These are phyloP conservation scores for Hirsutella rhossiliensis DNA, from an alignment of 2,329 filamentous ascomycete genomes.

Conservation along the genomic window DNA sequence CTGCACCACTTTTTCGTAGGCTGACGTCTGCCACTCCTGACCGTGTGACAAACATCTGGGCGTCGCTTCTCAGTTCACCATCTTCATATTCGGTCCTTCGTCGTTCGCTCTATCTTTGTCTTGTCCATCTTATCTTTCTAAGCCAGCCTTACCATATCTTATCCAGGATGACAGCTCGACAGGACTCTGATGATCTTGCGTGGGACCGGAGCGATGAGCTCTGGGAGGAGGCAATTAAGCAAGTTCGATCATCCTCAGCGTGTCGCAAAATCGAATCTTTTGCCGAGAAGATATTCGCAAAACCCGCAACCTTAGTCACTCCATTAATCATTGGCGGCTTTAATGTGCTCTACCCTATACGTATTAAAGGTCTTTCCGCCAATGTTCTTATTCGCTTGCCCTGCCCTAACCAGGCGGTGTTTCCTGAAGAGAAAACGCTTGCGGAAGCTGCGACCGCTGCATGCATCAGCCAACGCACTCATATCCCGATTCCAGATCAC, in stretches of 20 bases:
- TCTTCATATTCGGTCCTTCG: too few relatives aligned
- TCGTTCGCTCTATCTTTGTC: too few relatives aligned
- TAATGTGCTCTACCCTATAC: neutral
- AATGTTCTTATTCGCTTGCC: neutral
- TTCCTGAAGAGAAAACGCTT: neutral
- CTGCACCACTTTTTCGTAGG: too few relatives aligned
- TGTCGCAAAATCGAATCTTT: conserved; percentile 11
- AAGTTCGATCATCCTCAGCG: conserved; percentile 7
- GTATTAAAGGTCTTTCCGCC: neutral
- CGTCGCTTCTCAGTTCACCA: too few relatives aligned
- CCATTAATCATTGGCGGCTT: conserved; percentile 8
- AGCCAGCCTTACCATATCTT: neutral
- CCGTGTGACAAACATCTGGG: too few relatives aligned
- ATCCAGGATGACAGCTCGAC: conserved; percentile 10
- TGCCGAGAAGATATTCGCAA: conserved; percentile 7
- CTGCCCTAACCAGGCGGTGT: neutral
- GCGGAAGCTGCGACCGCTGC: neutral
- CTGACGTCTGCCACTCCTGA: too few relatives aligned
- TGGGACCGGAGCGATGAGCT: conserved; percentile 16
- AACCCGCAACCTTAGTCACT: conserved; percentile 7
- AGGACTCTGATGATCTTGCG: conserved; percentile 17
- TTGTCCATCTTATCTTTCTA: too few relatives aligned
- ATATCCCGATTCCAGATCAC: neutral
- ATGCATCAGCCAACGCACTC: neutral
- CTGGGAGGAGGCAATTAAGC: conserved; percentile 12